Percentiles rank a stretch among this genome's conserved stretches.
These are phyloP conservation scores for Fomitopsis schrenkii DNA, from an alignment of 1,284 basidiomycete genomes.

Conservation along the genomic window DNA sequence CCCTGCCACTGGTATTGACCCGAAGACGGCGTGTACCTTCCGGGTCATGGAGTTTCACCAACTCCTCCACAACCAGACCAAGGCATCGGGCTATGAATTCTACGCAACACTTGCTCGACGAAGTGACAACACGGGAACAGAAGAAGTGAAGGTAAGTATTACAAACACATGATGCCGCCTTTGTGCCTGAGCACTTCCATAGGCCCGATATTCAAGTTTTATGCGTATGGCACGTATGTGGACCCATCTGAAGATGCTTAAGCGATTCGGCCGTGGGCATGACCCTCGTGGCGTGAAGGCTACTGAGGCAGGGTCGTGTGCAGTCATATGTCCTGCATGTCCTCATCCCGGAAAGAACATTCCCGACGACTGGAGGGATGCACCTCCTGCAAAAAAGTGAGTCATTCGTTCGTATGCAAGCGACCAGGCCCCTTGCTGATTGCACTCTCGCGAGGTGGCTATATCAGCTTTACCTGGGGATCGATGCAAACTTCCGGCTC, in stretches of 20 bases:
- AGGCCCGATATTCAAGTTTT: slow-evolving; percentile 16
- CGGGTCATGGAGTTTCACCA: slow-evolving; percentile 25
- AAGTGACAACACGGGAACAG: slow-evolving; percentile 8
- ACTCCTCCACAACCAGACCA: slow-evolving; percentile 16
- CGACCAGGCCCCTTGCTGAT: too few species aligned
- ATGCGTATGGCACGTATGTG: slow-evolving; percentile 15
- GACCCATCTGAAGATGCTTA: slow-evolving; percentile 17
- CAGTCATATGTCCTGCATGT: slow-evolving; percentile 26
- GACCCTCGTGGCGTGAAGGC: slow-evolving; percentile 10
- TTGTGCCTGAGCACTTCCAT: neutral
- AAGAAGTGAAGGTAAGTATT: neutral
- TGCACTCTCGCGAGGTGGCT: too few species aligned
- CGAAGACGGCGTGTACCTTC: slow-evolving; percentile 26
- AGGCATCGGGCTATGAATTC: slow-evolving; percentile 18
- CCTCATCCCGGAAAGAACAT: slow-evolving; percentile 26
- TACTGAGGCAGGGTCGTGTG: slow-evolving; percentile 17
- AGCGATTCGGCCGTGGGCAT: slow-evolving; percentile 17
- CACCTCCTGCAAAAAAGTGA: slow-evolving; percentile 1
- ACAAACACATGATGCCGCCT: neutral
- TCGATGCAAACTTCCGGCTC: slow-evolving; percentile 28
- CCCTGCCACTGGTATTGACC: slow-evolving; percentile 24
- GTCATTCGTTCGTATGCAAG: neutral
- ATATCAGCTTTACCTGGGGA: slow-evolving; percentile 18
- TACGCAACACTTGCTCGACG: slow-evolving; percentile 22
- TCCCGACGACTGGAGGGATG: slow-evolving; percentile 22